Evolutionary conservation across 2,329 filamentous ascomycete genomes (phyloP).

Genomic region (Didymellaceae sp.): DNA sequence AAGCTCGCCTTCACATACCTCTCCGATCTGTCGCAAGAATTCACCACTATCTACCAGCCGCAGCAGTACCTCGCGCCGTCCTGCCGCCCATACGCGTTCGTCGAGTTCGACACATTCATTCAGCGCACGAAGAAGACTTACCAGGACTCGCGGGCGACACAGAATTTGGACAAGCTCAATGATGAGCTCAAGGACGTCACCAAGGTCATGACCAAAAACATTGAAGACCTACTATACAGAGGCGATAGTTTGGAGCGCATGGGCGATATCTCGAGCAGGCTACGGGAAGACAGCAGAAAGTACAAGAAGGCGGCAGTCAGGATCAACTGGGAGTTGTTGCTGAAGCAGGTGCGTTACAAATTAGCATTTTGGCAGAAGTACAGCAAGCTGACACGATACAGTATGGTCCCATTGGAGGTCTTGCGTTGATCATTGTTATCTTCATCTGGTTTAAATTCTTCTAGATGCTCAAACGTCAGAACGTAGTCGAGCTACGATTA

Average conservation of each 20-base stretch:
- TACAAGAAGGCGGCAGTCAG: constrained; percentile 90
- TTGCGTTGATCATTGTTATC: constrained; percentile 81
- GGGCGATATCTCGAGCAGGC: constrained; percentile 87
- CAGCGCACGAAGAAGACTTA: constrained; percentile 91
- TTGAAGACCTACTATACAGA: constrained; percentile 94
- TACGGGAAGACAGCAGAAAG: constrained; percentile 93
- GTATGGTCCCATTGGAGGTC: constrained; percentile 87
- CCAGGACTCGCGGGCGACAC: constrained; percentile 85
- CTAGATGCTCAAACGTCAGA: constrained; percentile 50
- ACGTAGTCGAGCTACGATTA: no score
- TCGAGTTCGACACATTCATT: constrained; percentile 98
- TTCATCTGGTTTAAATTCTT: constrained; percentile 96
- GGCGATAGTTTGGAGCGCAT: constrained; percentile 95
- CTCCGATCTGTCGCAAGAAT: constrained; percentile 87
- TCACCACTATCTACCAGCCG: constrained; percentile 81
- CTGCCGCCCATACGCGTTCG: constrained; percentile 91
- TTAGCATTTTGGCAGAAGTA: background rate
- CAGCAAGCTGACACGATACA: constrained; percentile 40
- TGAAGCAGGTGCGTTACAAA: constrained; percentile 73
- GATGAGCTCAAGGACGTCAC: constrained; percentile 97
- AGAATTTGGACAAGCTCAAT: constrained; percentile 94
- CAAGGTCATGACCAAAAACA: constrained; percentile 99
- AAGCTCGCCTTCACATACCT: constrained; percentile 99
- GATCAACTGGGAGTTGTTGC: constrained; percentile 96
- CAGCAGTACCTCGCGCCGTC: constrained; percentile 74